A percentile compares a stretch with the other conserved stretches of the same genome.
Conservation (phyloP, 2,329 filamentous ascomycete species). For the Fusarium incarnatum region DNA sequence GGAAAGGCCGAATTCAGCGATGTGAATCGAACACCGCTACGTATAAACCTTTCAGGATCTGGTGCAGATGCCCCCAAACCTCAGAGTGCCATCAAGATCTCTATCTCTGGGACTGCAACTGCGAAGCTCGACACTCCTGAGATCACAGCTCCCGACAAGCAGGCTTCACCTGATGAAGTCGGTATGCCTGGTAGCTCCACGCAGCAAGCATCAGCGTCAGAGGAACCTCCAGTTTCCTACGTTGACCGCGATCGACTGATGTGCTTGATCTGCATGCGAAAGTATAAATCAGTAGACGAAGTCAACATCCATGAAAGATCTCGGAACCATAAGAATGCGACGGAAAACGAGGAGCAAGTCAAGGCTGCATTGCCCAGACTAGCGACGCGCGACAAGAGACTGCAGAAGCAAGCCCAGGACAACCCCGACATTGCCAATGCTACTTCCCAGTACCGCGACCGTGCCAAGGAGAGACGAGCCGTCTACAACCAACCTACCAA, state of each 20-base stretch:
- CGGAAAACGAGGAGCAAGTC: slow-evolving; percentile 55
- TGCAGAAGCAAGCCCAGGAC: slow-evolving; percentile 48
- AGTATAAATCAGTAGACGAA: slow-evolving; percentile 59
- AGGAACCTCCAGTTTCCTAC: slow-evolving; percentile 59
- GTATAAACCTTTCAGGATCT: slow-evolving; percentile 36
- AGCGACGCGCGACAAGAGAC: slow-evolving; percentile 54
- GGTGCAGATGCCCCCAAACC: slow-evolving; percentile 31
- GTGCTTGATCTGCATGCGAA: slow-evolving; percentile 61
- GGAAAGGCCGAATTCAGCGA: slow-evolving; percentile 20
- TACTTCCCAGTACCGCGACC: slow-evolving; percentile 67
- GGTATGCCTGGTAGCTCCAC: slow-evolving; percentile 3
- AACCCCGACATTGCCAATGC: slow-evolving; percentile 41
- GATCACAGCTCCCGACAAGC: slow-evolving; percentile 13
- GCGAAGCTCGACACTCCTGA: slow-evolving; percentile 33
- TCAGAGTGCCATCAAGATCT: slow-evolving; percentile 49
- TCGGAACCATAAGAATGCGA: slow-evolving; percentile 56
- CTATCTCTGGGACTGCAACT: slow-evolving; percentile 46
- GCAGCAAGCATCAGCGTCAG: background rate
- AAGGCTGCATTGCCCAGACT: slow-evolving; percentile 61
- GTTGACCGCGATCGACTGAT: slow-evolving; percentile 65
- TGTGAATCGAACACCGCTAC: slow-evolving; percentile 40
- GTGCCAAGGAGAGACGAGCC: slow-evolving; percentile 74
- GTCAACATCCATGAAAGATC: slow-evolving; percentile 58
- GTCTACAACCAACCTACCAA: slow-evolving; percentile 71
- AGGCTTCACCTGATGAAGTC: slow-evolving; percentile 21